Base-by-base conservation (phyloP, 2,329 filamentous ascomycete species). In the Trichoderma sp. region DNA sequence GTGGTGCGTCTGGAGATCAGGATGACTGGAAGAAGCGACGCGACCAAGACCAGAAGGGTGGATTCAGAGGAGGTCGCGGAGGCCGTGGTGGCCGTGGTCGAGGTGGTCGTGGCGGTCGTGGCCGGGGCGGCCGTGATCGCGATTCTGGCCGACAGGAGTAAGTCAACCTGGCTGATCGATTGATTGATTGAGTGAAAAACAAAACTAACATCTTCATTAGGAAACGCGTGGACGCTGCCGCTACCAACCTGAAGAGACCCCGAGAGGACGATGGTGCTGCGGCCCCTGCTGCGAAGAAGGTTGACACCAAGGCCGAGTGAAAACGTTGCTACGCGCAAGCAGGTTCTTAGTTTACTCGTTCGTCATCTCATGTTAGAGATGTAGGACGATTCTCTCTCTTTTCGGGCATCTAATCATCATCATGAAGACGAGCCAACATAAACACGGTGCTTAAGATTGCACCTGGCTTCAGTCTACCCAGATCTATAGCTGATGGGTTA, bases 11-110 rank as follows among this genome's bases (percentile, higher is more conserved):
- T 68, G 81, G 82, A 66, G 85, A 88, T 76, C 79, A 83, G 64
- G 82, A 89, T 76, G 86, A 91, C 81, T 91, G 89, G 89, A 91
- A 89, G 83, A 86, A 86, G 80, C 86, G 89, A 75, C 86, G 89
- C 26, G 88, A 90, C 8, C 79, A 89, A 57, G 89, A 91, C 76
- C 88, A 88, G 79, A 87, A 87, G 80, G 84, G 84, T 76, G 89
- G 89, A 26, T 89, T 89, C 82, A 84, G 84, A 71, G 84, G 83
- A 62, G 80, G 83, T 69, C 82, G 84, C 36, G 84, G 84, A 43
- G 82, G 83, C 9, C 80, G 84, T 56, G 81, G 85, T 21, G 80
- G 82, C 28, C 80, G 83, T 60, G 83, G 83, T 43, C 81, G 84
- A 4, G 82, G 84, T 43, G 80, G 82, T 32, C 80, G 83, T 11